A percentile compares a stretch with the other conserved stretches of the same genome.
Conservation (phyloP, 345 rosid species). For the Salix viminalis region DNA sequence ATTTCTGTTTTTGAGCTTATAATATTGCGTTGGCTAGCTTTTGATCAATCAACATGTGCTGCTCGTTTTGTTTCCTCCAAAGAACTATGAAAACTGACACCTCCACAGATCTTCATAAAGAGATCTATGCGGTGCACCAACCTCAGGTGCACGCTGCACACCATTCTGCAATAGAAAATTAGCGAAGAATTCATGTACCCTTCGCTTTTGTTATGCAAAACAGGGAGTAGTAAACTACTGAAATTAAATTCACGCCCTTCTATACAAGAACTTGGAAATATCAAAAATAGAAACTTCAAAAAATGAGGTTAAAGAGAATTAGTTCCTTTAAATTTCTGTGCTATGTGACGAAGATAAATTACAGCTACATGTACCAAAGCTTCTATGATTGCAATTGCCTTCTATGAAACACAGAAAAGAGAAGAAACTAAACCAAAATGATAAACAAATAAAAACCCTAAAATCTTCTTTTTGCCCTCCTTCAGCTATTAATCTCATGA, state of each 20-base stretch:
- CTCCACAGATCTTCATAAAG: not conserved
- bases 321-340: constrained; percentile 32
- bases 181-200: too few relatives aligned
- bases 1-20: not conserved
- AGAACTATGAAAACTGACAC: not conserved
- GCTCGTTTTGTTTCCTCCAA: not conserved
- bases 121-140: too few relatives aligned
- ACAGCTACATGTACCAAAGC: constrained; percentile 41
- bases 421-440: constrained; percentile 22
- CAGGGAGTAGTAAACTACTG: not conserved
- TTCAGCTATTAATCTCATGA: constrained; percentile 43
- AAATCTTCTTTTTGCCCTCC: constrained; percentile 16
- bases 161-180: not conserved
- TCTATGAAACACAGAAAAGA: constrained; percentile 32
- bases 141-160: not conserved
- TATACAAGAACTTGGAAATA: too few relatives aligned
- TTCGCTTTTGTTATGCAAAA: not conserved
- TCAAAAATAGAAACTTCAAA: not conserved
- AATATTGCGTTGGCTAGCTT: not conserved
- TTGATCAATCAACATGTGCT: not conserved
- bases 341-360: constrained; percentile 36
- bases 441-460: constrained; percentile 36
- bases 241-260: too few relatives aligned
- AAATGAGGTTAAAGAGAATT: not conserved
- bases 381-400: constrained; percentile 39